These are phyloP conservation scores for Annulohypoxylon truncatum DNA, from an alignment of 2,329 filamentous ascomycete species.

Conservation along the genomic window DNA sequence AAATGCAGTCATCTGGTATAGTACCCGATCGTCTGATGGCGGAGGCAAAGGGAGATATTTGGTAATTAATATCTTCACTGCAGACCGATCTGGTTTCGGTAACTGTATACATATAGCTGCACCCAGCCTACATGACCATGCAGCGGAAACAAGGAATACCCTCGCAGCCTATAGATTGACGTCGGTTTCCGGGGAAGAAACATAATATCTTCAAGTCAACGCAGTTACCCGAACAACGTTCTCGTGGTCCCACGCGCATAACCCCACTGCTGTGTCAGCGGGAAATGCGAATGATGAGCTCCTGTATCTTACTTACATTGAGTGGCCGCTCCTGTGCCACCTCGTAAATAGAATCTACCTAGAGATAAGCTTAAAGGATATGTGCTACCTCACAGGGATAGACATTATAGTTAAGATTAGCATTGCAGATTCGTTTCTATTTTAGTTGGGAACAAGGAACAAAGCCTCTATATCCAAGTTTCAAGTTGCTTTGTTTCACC, in stretches of 20 bases:
- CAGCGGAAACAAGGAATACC: constrained; percentile 7
- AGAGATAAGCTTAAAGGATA: neutral
- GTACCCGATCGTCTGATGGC: neutral
- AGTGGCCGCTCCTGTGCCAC: neutral
- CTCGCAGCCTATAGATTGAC: neutral
- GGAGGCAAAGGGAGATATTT: neutral
- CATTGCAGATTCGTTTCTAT: neutral
- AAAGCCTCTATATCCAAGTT: neutral
- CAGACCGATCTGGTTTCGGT: neutral
- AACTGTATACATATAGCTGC: neutral
- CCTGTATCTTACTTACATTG: neutral
- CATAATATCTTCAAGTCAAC: neutral
- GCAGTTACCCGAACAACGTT: constrained; percentile 5
- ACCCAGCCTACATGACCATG: constrained; percentile 2
- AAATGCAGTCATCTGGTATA: neutral
- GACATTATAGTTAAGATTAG: neutral
- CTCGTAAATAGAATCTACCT: neutral
- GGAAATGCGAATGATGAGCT: constrained; percentile 5
- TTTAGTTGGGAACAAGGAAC: neutral
- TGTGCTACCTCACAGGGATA: neutral
- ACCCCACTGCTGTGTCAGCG: neutral
- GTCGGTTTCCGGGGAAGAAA: neutral
- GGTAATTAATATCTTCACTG: constrained; percentile 6
- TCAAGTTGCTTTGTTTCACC: neutral
- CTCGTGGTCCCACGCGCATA: constrained; percentile 7